These are phyloP conservation scores for Nakazawaea peltata DNA, from an alignment of 805 yeast species.

Conservation along the genomic window DNA sequence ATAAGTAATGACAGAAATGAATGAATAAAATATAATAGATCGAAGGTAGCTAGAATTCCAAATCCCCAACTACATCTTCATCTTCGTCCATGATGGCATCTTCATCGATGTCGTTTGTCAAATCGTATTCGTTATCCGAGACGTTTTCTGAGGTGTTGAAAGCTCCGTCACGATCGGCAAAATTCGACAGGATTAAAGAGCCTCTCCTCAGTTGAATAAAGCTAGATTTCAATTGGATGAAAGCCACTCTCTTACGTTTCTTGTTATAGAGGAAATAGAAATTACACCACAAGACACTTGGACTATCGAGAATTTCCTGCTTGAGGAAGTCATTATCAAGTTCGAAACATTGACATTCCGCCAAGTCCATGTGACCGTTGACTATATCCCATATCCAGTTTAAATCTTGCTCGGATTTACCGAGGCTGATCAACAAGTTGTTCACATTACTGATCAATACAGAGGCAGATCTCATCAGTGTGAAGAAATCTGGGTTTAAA, in stretches of 20 bases:
- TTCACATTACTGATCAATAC: constrained; percentile 62
- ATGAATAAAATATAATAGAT: neutral
- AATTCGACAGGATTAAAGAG: constrained; percentile 28
- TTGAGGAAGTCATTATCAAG: constrained; percentile 38
- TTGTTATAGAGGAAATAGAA: constrained; percentile 93
- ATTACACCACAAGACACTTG: constrained; percentile 60
- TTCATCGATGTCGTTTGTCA: constrained; percentile 18
- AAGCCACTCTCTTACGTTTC: constrained; percentile 86
- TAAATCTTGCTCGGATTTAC: constrained; percentile 41
- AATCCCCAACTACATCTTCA: constrained; percentile 29
- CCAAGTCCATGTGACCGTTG: constrained; percentile 72
- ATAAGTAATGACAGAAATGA: neutral
- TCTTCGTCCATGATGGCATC: constrained; percentile 17
- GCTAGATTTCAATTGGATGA: constrained; percentile 59
- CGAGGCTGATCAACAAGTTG: constrained; percentile 64
- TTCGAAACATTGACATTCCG: constrained; percentile 55
- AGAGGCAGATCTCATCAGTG: constrained; percentile 39
- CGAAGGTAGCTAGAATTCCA: constrained; percentile 19
- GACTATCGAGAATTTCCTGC: constrained; percentile 61
- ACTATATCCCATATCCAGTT: constrained; percentile 83
- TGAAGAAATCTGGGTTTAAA: constrained; percentile 72
- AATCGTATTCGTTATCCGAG: constrained; percentile 27
- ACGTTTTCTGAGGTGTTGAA: constrained; percentile 18
- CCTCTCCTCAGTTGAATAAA: constrained; percentile 22
- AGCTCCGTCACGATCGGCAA: constrained; percentile 12